Conservation (phyloP, 306 rosid species). For the Pachyrhizus erosus region DNA sequence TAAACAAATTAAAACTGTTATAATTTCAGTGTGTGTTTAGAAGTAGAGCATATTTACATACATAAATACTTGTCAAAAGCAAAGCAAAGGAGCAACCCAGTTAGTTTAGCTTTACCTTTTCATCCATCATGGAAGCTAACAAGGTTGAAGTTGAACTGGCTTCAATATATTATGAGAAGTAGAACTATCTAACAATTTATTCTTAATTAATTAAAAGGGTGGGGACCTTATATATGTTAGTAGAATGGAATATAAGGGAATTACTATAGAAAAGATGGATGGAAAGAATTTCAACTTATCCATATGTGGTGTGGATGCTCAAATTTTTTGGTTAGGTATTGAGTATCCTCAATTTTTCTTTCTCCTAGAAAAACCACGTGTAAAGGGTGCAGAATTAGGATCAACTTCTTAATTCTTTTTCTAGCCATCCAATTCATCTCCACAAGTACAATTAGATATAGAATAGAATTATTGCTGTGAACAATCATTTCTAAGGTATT, state of each 20-base stretch:
- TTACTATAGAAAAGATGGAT: neutral
- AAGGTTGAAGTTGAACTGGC: slow-evolving; percentile 1
- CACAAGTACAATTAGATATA: slow-evolving; percentile 36
- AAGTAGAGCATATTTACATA: neutral
- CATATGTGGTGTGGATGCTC: neutral
- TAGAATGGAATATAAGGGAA: neutral
- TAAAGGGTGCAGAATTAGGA: neutral
- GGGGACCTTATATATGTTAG: neutral
- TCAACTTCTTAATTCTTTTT: neutral
- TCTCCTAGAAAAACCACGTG: neutral
- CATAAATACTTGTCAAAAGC: neutral
- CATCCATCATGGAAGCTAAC: slow-evolving; percentile 21
- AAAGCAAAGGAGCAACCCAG: neutral
- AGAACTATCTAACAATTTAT: neutral
- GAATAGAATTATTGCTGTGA: neutral
- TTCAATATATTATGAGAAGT: neutral
- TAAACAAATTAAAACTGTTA: slow-evolving; percentile 1
- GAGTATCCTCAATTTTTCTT: neutral
- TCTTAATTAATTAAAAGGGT: neutral
- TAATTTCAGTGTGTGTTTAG: neutral
- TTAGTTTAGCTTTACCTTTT: slow-evolving; percentile 18
- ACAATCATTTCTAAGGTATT: neutral
- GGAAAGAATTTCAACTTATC: neutral
- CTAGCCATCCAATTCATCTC: slow-evolving; percentile 38
- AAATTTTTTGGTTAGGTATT: neutral